A percentile compares a stretch with the other conserved stretches of the same genome.
phyloP scores from a whole-genome alignment of 2,329 filamentous ascomycete species.

The Gyromitra esculenta region DNA sequence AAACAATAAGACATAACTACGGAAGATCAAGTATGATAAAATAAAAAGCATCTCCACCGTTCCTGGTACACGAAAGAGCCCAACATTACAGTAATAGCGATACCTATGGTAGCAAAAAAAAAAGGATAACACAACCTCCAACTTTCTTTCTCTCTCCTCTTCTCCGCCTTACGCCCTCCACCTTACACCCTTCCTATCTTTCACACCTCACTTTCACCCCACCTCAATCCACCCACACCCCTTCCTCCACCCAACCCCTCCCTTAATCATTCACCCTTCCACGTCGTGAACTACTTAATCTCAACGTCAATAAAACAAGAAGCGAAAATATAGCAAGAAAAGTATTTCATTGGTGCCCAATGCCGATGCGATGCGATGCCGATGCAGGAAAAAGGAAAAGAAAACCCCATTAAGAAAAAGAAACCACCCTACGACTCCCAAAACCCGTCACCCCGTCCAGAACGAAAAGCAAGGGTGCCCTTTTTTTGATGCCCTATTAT shows the following conservation, averaged over 20 bases:
- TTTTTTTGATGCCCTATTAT: constrained; percentile 6
- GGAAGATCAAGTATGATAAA: constrained; percentile 27
- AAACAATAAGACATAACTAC: constrained; percentile 28
- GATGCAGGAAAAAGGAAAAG: constrained; percentile 37
- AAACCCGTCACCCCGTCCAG: constrained; percentile 14
- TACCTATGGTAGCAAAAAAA: constrained; percentile 24
- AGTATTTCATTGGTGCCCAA: constrained; percentile 51
- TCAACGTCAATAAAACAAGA: constrained; percentile 46
- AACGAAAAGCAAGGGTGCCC: constrained; percentile 3
- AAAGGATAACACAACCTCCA: constrained; percentile 7
- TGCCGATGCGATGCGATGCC: constrained; percentile 46
- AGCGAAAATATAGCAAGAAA: constrained; percentile 18
- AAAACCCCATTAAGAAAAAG: constrained; percentile 21
- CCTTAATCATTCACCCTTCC: constrained; percentile 34
- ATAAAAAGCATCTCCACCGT: constrained; percentile 18
- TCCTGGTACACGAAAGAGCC: constrained; percentile 9
- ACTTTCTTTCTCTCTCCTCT: background rate
- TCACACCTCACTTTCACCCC: background rate
- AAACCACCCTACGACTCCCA: constrained; percentile 17
- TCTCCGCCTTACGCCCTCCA: background rate
- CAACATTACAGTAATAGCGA: constrained; percentile 43
- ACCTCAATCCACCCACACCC: background rate
- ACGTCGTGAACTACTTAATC: constrained; percentile 29
- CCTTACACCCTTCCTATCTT: background rate
- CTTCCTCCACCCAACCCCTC: background rate